Evolutionary conservation across 495 filamentous ascomycete genomes (phyloP).

Genomic region (Penicillium soppii): DNA sequence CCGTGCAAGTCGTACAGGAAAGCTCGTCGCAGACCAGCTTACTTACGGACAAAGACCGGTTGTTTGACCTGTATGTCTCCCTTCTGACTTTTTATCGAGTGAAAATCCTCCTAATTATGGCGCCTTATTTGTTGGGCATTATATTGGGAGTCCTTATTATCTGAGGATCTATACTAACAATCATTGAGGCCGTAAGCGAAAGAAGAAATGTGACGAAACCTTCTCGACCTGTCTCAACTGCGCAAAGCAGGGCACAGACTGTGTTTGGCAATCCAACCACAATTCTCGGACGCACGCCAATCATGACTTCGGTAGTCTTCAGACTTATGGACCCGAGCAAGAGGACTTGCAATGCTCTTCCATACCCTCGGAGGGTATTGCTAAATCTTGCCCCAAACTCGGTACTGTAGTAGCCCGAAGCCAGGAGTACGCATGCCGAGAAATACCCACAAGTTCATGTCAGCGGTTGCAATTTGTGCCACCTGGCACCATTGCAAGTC

Average conservation of each 20-base stretch:
- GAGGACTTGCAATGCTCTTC: no score
- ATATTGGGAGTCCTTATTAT: no score
- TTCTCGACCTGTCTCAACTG: constrained; percentile 17
- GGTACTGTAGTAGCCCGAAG: no score
- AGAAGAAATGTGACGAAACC: constrained; percentile 28
- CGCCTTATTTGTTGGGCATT: no score
- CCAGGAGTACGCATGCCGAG: neutral
- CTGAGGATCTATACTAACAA: neutral
- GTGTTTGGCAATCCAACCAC: constrained; percentile 9
- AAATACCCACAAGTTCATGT: neutral
- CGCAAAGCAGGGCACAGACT: constrained; percentile 5
- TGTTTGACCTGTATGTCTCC: constrained; percentile 23
- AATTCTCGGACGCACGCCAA: neutral
- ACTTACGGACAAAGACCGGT: constrained; percentile 23
- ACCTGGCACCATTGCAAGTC: neutral
- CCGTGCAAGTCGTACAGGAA: constrained; percentile 8
- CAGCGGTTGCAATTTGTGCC: neutral
- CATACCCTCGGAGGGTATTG: no score
- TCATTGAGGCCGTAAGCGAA: constrained; percentile 17
- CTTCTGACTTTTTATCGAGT: neutral
- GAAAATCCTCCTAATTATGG: no score
- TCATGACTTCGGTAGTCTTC: neutral
- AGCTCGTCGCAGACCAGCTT: constrained; percentile 21
- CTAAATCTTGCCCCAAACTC: no score
- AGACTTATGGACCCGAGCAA: no score